Evolutionary conservation across 139 green algal genomes (phyloP).

Genomic region (Diplosphaera chodatii): DNA sequence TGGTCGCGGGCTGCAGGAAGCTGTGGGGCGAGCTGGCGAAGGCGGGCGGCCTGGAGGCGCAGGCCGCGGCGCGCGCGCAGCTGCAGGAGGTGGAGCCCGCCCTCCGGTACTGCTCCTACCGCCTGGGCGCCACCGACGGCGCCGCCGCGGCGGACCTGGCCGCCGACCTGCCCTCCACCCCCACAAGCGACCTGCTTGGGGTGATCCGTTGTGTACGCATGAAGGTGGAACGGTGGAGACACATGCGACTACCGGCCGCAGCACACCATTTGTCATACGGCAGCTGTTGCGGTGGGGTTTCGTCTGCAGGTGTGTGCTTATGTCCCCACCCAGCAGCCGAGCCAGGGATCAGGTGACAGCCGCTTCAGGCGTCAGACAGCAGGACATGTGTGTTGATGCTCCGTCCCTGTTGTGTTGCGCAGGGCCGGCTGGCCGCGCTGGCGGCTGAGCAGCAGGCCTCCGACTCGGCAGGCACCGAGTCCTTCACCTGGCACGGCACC

Average conservation of each 20-base stretch:
- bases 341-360: no score
- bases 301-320: no score
- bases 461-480: conserved; percentile 30
- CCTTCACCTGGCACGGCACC: conserved; percentile 57
- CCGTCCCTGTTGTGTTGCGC: no score
- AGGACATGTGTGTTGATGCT: no score
- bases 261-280: no score
- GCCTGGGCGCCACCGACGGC: conserved; percentile 33
- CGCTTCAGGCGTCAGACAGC: no score
- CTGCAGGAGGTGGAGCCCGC: conserved; percentile 77
- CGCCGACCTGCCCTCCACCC: not conserved
- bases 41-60: conserved; percentile 63
- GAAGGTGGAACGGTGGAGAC: no score
- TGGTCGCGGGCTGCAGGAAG: conserved; percentile 18
- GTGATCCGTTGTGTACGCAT: conserved; percentile 12
- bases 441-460: conserved; percentile 44
- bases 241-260: not conserved
- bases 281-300: no score
- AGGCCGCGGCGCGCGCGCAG: conserved; percentile 59
- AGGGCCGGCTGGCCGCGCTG: conserved; percentile 46
- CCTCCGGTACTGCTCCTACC: conserved; percentile 82
- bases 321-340: no score
- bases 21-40: conserved; percentile 71
- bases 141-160: not conserved
- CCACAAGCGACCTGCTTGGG: not conserved